phyloP scores from a whole-genome alignment of 2,329 filamentous ascomycete genomes.

The Scleromitrula shiraiana region DNA sequence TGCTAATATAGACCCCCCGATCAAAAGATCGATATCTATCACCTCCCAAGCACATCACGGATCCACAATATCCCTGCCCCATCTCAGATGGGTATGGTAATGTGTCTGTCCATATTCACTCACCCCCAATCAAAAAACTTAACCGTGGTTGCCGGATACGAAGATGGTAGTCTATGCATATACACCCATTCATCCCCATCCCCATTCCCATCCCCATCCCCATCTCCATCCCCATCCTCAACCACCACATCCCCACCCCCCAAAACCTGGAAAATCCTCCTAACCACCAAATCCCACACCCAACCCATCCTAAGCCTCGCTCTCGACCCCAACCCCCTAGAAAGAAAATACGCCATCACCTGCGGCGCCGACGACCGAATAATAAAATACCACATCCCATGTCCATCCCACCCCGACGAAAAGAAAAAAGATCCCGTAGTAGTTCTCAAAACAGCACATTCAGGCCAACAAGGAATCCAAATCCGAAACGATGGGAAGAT shows the following conservation, averaged over 20 bases:
- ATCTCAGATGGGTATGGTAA: slow-evolving; percentile 68
- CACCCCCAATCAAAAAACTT: slow-evolving; percentile 37
- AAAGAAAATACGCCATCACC: slow-evolving; percentile 58
- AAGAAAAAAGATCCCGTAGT: too few relatives aligned
- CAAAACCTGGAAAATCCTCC: slow-evolving; percentile 37
- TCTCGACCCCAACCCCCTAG: slow-evolving; percentile 45
- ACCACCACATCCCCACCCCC: background rate
- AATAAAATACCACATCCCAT: slow-evolving; percentile 63
- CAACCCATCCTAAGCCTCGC: slow-evolving; percentile 76
- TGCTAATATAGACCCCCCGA: slow-evolving; percentile 16
- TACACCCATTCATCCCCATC: slow-evolving; percentile 31
- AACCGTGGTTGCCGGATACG: slow-evolving; percentile 69
- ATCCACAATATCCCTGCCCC: slow-evolving; percentile 46
- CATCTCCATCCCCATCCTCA: too few relatives aligned
- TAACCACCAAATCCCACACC: slow-evolving; percentile 59
- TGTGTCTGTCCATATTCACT: slow-evolving; percentile 64
- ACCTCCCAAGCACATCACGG: slow-evolving; percentile 67
- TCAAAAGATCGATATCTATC: slow-evolving; percentile 78
- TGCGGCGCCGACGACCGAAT: slow-evolving; percentile 76
- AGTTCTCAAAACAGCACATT: slow-evolving; percentile 69
- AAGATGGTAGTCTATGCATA: slow-evolving; percentile 70
- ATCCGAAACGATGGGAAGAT: slow-evolving; percentile 75
- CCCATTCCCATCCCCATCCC: background rate
- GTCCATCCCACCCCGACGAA: too few relatives aligned
- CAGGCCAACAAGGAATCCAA: slow-evolving; percentile 75